Conservation (phyloP, 1,139 yeast genomes). For the Lodderomyces parapsilosis region DNA sequence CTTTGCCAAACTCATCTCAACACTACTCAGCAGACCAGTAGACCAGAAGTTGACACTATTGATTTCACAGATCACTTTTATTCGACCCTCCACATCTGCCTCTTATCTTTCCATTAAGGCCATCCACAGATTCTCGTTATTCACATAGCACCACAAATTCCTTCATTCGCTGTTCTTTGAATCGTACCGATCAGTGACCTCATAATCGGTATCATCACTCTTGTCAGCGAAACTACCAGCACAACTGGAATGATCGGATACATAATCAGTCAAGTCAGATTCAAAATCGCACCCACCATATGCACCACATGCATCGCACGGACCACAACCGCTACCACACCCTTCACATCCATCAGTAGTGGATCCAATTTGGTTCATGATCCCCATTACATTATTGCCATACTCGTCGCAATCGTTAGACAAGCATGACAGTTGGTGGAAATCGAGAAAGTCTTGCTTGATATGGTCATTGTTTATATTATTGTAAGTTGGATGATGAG, state of each 20-base stretch:
- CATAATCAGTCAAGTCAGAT: constrained; percentile 1
- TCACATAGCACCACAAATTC: background rate
- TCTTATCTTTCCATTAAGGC: too few species aligned
- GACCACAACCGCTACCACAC: too few species aligned
- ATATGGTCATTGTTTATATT: background rate
- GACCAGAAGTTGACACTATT: too few species aligned
- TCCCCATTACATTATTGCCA: background rate
- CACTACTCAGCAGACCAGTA: too few species aligned
- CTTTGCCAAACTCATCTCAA: too few species aligned
- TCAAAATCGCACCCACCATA: background rate
- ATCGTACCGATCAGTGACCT: background rate
- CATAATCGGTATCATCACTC: constrained; percentile 1
- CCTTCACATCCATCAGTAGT: background rate
- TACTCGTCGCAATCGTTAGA: background rate
- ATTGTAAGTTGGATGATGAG: background rate
- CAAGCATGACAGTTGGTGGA: background rate
- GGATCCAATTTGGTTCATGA: background rate
- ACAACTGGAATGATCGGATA: background rate
- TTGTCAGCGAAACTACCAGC: background rate
- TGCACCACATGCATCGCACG: too few species aligned
- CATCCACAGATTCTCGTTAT: too few species aligned
- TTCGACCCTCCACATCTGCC: too few species aligned
- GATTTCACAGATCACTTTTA: too few species aligned
- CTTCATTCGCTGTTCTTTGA: background rate
- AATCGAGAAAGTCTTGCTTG: background rate